Percentiles rank a stretch among this genome's conserved stretches.
These are phyloP conservation scores for Camelina neglecta DNA, from an alignment of 345 rosid genomes.

Conservation along the genomic window DNA sequence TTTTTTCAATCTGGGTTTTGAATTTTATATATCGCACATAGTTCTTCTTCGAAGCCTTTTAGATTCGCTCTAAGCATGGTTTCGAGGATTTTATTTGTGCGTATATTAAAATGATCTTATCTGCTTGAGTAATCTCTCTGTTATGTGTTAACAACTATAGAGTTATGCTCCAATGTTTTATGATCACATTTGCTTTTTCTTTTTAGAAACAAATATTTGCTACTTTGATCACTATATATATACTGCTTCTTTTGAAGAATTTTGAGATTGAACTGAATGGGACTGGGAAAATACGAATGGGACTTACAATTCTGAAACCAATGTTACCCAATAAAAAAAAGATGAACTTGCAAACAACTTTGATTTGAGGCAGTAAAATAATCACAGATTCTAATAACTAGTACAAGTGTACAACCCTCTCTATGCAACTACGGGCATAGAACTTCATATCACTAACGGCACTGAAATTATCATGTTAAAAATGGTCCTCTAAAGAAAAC, in stretches of 20 bases:
- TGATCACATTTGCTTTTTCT: constrained; percentile 6
- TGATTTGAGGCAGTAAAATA: background rate
- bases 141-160: constrained; percentile 38
- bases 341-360: background rate
- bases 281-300: background rate
- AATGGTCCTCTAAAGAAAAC: background rate
- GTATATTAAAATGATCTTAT: constrained; percentile 31
- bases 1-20: background rate
- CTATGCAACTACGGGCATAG: background rate
- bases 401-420: no score
- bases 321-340: background rate
- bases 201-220: no score
- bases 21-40: constrained; percentile 29
- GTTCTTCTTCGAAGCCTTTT: constrained; percentile 44
- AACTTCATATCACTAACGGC: no score
- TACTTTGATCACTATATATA: no score
- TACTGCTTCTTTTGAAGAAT: background rate
- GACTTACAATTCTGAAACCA: background rate
- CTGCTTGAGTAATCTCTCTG: constrained; percentile 48
- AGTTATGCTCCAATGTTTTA: constrained; percentile 46
- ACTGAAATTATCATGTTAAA: background rate
- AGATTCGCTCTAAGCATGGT: constrained; percentile 39
- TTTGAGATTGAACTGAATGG: no score
- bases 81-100: constrained; percentile 47
- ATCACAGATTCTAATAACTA: background rate